A percentile compares a stretch with the other conserved stretches of the same genome.
phyloP scores from a whole-genome alignment of 768 basidiomycete genomes.

The Xanthoconium stramineum region DNA sequence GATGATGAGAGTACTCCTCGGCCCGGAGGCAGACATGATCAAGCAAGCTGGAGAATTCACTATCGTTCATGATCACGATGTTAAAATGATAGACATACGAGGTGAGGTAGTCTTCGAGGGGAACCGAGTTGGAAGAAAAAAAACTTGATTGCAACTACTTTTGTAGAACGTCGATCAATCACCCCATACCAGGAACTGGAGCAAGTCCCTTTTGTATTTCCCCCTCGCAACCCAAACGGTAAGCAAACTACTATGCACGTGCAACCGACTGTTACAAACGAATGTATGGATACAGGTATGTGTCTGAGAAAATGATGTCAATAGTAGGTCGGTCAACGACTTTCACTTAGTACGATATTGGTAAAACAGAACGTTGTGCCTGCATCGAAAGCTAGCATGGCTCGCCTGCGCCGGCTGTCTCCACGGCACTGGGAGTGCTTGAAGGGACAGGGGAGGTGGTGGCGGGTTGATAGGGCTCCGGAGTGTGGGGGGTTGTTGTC shows the following conservation, averaged over 20 bases:
- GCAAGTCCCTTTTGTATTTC: not conserved
- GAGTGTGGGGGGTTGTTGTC: not conserved
- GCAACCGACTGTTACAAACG: not conserved
- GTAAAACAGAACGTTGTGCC: not conserved
- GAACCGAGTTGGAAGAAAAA: no score
- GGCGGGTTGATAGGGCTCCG: slow-evolving; percentile 1
- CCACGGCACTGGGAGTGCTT: not conserved
- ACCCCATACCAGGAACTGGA: slow-evolving; percentile 13
- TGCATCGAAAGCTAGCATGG: slow-evolving; percentile 1
- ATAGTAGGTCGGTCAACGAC: slow-evolving; percentile 16
- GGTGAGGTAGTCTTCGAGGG: not conserved
- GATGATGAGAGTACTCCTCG: slow-evolving; percentile 54
- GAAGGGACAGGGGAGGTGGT: not conserved
- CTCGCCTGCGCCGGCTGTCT: not conserved
- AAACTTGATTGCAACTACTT: no score
- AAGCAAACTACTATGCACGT: not conserved
- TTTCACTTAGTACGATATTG: not conserved
- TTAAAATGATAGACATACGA: slow-evolving; percentile 7
- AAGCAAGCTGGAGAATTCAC: slow-evolving; percentile 2
- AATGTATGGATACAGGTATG: slow-evolving; percentile 12
- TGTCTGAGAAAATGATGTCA: not conserved
- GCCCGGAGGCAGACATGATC: slow-evolving; percentile 17
- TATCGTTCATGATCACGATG: not conserved
- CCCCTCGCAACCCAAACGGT: not conserved
- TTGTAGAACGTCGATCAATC: slow-evolving; percentile 1